phyloP scores from a whole-genome alignment of 2,329 filamentous ascomycete species.

The Domatiomyces catenatus region DNA sequence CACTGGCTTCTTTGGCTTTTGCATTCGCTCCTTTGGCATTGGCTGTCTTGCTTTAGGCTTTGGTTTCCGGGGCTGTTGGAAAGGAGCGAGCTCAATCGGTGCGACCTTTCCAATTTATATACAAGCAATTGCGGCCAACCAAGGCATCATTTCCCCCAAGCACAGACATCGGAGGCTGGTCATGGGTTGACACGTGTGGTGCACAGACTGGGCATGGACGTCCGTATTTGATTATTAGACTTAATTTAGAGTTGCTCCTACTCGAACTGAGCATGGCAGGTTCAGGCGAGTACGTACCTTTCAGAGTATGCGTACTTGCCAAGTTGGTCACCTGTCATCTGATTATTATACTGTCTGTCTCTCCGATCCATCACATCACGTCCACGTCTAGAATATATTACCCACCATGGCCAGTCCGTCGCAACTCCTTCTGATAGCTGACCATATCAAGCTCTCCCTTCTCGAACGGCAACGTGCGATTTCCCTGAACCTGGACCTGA shows the following conservation, averaged over 20 bases:
- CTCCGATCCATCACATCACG: background rate
- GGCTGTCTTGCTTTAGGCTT: background rate
- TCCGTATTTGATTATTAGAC: background rate
- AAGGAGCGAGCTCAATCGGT: background rate
- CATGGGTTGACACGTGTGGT: background rate
- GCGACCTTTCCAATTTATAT: background rate
- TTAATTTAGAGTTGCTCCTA: background rate
- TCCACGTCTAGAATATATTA: background rate
- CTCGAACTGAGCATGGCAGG: too few species aligned
- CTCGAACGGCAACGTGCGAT: slow-evolving; percentile 80
- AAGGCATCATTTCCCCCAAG: background rate
- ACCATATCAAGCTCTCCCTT: slow-evolving; percentile 92
- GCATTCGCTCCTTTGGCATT: background rate
- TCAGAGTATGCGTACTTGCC: too few species aligned
- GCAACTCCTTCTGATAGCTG: slow-evolving; percentile 81
- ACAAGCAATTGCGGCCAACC: background rate
- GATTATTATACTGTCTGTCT: background rate
- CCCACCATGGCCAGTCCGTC: slow-evolving; percentile 38
- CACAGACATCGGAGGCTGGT: background rate
- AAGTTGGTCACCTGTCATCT: too few species aligned
- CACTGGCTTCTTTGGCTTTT: background rate
- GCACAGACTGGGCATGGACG: background rate
- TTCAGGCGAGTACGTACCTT: too few species aligned
- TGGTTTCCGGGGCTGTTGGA: background rate
- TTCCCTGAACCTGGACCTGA: slow-evolving; percentile 60